Evolutionary conservation across 306 rosid genomes (phyloP), one percentile per base, ranked within the genome.

Genomic region (Vigna unguiculata): DNA sequence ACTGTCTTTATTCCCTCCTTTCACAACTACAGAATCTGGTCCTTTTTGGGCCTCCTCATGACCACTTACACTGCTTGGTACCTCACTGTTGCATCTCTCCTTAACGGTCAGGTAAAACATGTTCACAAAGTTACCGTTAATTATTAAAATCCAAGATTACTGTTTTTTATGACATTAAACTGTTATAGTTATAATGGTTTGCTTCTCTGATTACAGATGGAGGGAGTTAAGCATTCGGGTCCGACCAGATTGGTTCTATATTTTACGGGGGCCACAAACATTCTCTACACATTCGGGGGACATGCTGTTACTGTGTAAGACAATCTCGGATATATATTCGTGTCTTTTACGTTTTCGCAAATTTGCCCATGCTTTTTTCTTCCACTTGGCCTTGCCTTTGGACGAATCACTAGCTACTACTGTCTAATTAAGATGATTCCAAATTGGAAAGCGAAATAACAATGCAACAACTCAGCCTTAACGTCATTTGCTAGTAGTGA

Each of bases 41-140:
- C 99, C 17, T 92, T 95, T 80, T 74, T 95, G 79, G 99, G 99
- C 34, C 97, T 95, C 47, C 14, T 95, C 14, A 95, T 95, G 99
- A 95, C 99, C 86, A 95, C 99, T 22, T 95, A 95, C 96, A 95
- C 97, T 46, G 99, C 97, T 53, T 95, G 99, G 99, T 95, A 95
- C 74, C 97, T 95, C 66, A 83, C 97, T 11, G 79, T 91, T 76
- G 99, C 97, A 40, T 87, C 99, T 58, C 84, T 90, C 67, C 84
- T 89, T 71, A 96, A 92, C 41, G 99, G 99, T 28, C 99, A 92
- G 99, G 99, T 95, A 79, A 40, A 45, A 24, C 32, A 28, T 10
- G 13, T 16, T 53, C 36, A 24, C 8, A 2, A 51, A 22, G 9
- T 41, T 19, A 7, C n/a, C 19, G 5, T 7, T 2, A 14, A 6